phyloP scores from a whole-genome alignment of 2,329 filamentous ascomycete species.

The Thermothelomyces thermophilus region DNA sequence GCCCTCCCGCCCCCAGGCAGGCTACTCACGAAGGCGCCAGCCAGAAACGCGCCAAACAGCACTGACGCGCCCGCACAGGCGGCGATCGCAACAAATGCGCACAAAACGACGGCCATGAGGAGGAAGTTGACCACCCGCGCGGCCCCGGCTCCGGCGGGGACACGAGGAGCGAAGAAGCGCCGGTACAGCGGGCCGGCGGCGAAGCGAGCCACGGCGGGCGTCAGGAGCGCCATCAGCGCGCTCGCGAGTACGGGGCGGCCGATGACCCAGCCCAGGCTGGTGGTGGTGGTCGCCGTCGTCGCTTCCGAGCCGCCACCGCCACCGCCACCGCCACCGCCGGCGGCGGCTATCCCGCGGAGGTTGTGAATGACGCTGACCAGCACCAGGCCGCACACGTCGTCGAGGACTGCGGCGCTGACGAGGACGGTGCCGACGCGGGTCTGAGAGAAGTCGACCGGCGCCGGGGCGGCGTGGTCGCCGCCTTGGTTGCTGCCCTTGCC shows the following conservation, averaged over 20 bases:
- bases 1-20: not conserved
- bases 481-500: not conserved
- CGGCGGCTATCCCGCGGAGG: slow-evolving; percentile 37
- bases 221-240: slow-evolving; percentile 19
- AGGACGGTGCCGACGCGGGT: slow-evolving; percentile 54
- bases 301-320: not conserved
- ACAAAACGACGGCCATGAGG: slow-evolving; percentile 17
- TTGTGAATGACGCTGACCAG: slow-evolving; percentile 71
- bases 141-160: too few species aligned
- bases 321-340: slow-evolving; percentile 6
- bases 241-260: slow-evolving; percentile 22
- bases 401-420: slow-evolving; percentile 70
- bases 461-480: not conserved
- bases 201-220: slow-evolving; percentile 16
- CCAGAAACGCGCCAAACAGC: slow-evolving; percentile 22
- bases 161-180: not conserved
- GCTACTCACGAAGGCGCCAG: slow-evolving; percentile 20
- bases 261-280: slow-evolving; percentile 27
- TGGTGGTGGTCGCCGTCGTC: too few species aligned
- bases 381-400: slow-evolving; percentile 70
- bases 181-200: slow-evolving; percentile 15
- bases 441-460: slow-evolving; percentile 30
- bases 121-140: slow-evolving; percentile 12
- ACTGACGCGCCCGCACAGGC: slow-evolving; percentile 23
- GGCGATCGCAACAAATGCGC: slow-evolving; percentile 19